A percentile compares a stretch with the other conserved stretches of the same genome.
These are phyloP conservation scores for Botryosphaeria dothidea DNA, from an alignment of 2,329 filamentous ascomycete genomes.

Conservation along the genomic window DNA sequence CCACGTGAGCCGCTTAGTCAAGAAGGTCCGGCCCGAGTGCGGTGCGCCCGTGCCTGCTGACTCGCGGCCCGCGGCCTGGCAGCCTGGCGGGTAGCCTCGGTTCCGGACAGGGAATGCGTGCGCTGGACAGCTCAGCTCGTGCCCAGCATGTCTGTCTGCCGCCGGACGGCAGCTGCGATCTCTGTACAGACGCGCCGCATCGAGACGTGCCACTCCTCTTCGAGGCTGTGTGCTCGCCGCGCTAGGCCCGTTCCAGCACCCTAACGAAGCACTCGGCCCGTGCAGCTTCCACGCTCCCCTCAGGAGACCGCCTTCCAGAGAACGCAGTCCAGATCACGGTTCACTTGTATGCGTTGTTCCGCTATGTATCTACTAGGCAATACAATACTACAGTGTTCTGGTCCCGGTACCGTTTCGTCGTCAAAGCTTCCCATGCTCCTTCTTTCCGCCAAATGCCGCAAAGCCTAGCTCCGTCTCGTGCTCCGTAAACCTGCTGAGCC, in stretches of 20 bases:
- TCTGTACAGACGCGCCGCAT: background rate
- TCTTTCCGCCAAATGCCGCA: slow-evolving; percentile 2
- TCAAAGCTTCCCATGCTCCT: background rate
- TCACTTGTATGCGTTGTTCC: slow-evolving; percentile 11
- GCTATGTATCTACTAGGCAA: slow-evolving; percentile 6
- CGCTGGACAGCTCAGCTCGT: background rate
- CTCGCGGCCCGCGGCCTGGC: background rate
- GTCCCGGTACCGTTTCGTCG: background rate
- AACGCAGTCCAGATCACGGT: slow-evolving; percentile 3
- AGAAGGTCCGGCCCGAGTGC: background rate
- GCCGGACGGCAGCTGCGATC: background rate
- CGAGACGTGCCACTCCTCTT: background rate
- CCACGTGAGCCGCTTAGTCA: background rate
- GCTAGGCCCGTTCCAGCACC: background rate
- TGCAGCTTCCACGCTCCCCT: background rate
- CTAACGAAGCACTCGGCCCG: background rate
- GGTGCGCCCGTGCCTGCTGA: background rate
- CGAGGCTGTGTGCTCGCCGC: background rate
- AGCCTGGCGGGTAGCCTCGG: background rate
- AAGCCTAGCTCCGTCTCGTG: background rate
- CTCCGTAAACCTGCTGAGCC: background rate
- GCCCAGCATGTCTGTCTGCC: background rate
- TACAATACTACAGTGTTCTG: background rate
- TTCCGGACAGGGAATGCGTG: no score
- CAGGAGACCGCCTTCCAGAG: background rate